Evolutionary conservation across 73 alveolate genomes (phyloP), one percentile per base, ranked within the genome.

Genomic region (Tetrahymena thermophila): DNA sequence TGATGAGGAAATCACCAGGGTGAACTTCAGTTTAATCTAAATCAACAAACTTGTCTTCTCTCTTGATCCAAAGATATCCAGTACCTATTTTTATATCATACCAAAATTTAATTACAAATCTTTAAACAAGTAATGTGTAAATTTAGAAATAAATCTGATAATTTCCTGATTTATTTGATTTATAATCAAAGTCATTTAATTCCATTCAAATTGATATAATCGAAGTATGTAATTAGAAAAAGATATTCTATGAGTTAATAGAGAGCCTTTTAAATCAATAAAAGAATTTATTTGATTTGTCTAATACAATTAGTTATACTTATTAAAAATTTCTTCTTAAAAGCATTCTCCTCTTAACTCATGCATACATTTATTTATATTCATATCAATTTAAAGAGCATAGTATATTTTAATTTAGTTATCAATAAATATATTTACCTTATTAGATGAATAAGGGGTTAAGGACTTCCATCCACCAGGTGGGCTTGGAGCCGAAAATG

Each of bases 1-100:
- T 98, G 43, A 98, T 99, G 37, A 98, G 85, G 96, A 97, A 98
- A 94, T 98, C 99, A 94, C 99, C 99, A 31, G 98, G 94, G 85
- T 96, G 97, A 35, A 98, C 97, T 19, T 94, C 96, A 43, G 84
- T 55, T 93, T 98, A 99, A 44, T 97, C 98, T 50, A 97, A 58
- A 94, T 96, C 97, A 28, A 95, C 96, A 23, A 95, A 85, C 35
- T 96, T 93, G 85, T 94, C 95, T 16, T 96, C 94, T 96, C 99
- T 98, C 93, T 94, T 96, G 55, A 96, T 97, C 96, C 98, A 95
- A 31, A 96, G 96, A 94, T 96, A 97, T 35, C 98, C 98, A 58
- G 98, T 97, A 93, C 98, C 98, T 94, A 94, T 95, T 85, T n/a
- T 97, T 85, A 71, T 28, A 1, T 71, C 37, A 71, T 19, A 28